Evolutionary conservation across 2,329 filamentous ascomycete species (phyloP).

Genomic region (Basipetospora chlamydospora): DNA sequence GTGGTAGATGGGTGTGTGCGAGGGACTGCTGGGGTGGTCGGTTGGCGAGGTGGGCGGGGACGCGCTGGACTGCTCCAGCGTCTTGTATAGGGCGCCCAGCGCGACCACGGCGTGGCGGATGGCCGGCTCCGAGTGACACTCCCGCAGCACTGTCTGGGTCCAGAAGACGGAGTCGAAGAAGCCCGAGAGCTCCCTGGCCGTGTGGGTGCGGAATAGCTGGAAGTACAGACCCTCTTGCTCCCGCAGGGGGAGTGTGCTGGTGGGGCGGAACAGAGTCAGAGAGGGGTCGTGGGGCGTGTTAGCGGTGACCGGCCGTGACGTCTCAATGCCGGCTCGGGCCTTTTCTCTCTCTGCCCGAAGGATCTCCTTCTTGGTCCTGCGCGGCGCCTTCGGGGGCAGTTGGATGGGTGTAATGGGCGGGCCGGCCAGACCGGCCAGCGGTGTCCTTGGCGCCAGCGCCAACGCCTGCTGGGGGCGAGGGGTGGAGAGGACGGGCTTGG

Average conservation of each 20-base stretch:
- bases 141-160: constrained; percentile 46
- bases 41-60: constrained; percentile 32
- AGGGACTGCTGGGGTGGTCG: constrained; percentile 11
- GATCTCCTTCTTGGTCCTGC: neutral
- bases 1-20: constrained; percentile 29
- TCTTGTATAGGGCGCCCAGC: constrained; percentile 52
- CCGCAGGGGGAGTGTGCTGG: constrained; percentile 29
- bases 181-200: constrained; percentile 48
- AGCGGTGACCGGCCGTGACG: neutral
- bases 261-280: constrained; percentile 30
- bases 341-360: too few relatives aligned
- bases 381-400: constrained; percentile 2
- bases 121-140: constrained; percentile 45
- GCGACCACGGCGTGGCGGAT: constrained; percentile 53
- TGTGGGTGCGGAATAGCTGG: constrained; percentile 45
- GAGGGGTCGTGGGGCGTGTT: neutral
- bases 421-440: too few relatives aligned
- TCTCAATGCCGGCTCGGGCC: too few relatives aligned
- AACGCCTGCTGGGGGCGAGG: constrained; percentile 8
- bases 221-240: constrained; percentile 44
- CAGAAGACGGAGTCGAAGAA: constrained; percentile 55
- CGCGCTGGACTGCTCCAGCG: constrained; percentile 42
- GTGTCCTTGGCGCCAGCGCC: too few relatives aligned
- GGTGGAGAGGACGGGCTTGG: constrained; percentile 23
- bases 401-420: constrained; percentile 1